These are phyloP conservation scores for Vanrija pseudolonga DNA, from an alignment of 1,284 basidiomycete species.

Conservation along the genomic window DNA sequence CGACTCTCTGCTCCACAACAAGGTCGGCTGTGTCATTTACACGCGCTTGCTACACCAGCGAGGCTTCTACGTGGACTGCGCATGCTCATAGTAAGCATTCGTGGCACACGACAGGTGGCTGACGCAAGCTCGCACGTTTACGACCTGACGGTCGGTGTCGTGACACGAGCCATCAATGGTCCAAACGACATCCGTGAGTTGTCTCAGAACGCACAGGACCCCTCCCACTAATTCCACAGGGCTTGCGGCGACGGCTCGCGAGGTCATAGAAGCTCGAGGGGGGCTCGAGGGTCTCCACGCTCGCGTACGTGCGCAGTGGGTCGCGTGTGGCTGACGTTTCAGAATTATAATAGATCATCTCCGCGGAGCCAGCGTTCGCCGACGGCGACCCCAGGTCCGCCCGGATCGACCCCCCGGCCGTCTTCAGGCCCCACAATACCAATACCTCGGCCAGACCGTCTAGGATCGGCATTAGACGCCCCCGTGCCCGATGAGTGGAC, in stretches of 20 bases:
- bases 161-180: conserved; percentile 26
- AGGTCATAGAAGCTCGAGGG: conserved; percentile 32
- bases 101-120: background rate
- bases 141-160: conserved; percentile 21
- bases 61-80: conserved; percentile 36
- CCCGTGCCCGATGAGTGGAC: too few species aligned
- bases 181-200: conserved; percentile 17
- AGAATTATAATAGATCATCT: too few species aligned
- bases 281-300: background rate
- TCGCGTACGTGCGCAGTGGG: too few species aligned
- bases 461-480: too few species aligned
- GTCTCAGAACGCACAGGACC: background rate
- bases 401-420: too few species aligned
- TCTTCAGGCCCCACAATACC: too few species aligned
- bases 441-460: too few species aligned
- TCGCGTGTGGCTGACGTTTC: too few species aligned
- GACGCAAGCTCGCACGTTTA: conserved; percentile 23
- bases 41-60: conserved; percentile 30
- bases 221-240: background rate
- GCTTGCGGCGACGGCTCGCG: conserved; percentile 35
- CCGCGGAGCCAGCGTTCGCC: too few species aligned
- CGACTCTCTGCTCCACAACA: conserved; percentile 23
- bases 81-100: conserved; percentile 21
- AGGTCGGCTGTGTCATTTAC: conserved; percentile 34
- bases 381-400: too few species aligned